Evolutionary conservation across 2,329 filamentous ascomycete genomes (phyloP), one percentile per base, ranked within the genome.

Genomic region (Aspergillus spinulosporus): DNA sequence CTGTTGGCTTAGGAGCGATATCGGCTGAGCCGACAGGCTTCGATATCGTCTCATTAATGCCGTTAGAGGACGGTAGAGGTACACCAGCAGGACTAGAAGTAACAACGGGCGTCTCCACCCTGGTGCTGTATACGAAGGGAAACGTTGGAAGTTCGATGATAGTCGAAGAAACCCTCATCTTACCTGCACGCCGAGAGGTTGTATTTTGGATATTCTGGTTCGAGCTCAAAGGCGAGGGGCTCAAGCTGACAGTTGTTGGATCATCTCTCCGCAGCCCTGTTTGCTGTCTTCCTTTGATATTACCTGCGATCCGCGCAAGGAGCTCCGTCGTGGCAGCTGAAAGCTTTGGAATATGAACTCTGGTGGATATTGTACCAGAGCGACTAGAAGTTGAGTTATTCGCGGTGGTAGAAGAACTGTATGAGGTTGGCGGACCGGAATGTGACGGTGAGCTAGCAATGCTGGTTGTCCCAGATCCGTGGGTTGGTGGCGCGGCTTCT

Each of bases 301-400:
- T 59, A 48, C 62, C 60, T 39, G 59, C 60, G 32, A 68, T 47
- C 52, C 64, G 63, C 39, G 66, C 62, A 48, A 65, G 60, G 49
- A 68, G 64, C 54, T 63, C 66, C 32, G 64, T 64, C 44, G 66
- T 68, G 42, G 66, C 58, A 7, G 66, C 57, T n/a, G 65, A 67
- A 15, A 68, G 60, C 34, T 64, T 63, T 29, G 66, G 65, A 21
- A 68, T 68, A 32, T 61, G 56, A 8, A 62, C 61, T 51, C 52
- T 63, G 36, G 49, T 58, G 14, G 58, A 59, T 28, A 51, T 49
- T 14, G 48, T 48, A 50, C 46, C 55, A n/a, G 60, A 44, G 8
- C 50, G 59, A 34, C 47, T 56, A 28, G 53, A 45, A 36, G 60
- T 56, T 11, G 57, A 58, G 7, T 54, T 47, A 14, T 43, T 28